Percentiles rank a stretch among this genome's conserved stretches.
Conservation (phyloP, 2,329 filamentous ascomycete genomes). For the Cladosporium oxysporum region DNA sequence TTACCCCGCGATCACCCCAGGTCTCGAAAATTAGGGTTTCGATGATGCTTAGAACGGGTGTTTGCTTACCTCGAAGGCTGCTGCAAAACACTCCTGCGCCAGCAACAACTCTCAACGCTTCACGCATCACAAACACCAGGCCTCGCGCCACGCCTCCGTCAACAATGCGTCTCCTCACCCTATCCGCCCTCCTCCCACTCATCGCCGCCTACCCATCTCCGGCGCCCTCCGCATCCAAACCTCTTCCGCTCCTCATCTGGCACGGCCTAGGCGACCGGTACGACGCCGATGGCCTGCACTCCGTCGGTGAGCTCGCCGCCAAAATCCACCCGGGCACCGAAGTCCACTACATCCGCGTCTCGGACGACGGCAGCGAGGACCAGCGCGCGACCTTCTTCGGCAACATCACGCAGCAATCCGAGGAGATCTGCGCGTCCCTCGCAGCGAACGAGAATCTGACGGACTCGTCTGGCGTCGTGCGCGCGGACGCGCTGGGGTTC, state of each 20-base stretch:
- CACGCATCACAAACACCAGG: background rate
- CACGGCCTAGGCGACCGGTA: constrained; percentile 81
- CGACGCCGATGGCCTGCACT: constrained; percentile 70
- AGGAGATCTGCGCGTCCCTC: constrained; percentile 74
- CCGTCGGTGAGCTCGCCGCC: constrained; percentile 71
- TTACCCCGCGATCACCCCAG: constrained; percentile 11
- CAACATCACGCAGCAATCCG: constrained; percentile 79
- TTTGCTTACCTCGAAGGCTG: background rate
- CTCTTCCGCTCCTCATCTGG: constrained; percentile 90
- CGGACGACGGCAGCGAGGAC: constrained; percentile 66
- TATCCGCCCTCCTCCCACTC: constrained; percentile 18
- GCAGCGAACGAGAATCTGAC: constrained; percentile 71
- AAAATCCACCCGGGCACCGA: constrained; percentile 77
- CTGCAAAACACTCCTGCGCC: background rate
- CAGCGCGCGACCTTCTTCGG: constrained; percentile 86
- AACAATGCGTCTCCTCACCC: constrained; percentile 18
- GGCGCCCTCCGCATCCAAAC: constrained; percentile 39
- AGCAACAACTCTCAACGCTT: background rate
- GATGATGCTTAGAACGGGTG: constrained; percentile 6
- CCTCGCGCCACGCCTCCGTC: background rate
- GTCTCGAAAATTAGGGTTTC: background rate
- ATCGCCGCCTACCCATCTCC: constrained; percentile 8
- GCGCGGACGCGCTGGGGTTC: constrained; percentile 87
- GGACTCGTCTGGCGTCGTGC: constrained; percentile 49
- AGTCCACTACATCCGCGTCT: constrained; percentile 76